phyloP scores from a whole-genome alignment of 2,329 filamentous ascomycete genomes.

The Fusarium sp. region DNA sequence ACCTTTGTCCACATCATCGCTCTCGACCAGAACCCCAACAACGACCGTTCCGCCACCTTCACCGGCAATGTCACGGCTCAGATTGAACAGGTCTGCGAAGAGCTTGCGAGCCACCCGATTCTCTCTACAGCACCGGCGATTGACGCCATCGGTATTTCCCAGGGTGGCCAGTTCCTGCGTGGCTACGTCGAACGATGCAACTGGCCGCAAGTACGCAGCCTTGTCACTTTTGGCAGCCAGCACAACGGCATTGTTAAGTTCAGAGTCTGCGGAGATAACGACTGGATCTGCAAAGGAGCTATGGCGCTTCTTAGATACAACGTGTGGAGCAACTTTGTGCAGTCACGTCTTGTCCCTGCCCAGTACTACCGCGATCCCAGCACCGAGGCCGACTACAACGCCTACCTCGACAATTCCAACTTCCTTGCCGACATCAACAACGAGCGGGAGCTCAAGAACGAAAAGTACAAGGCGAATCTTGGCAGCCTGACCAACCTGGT shows the following conservation, averaged over 20 bases:
- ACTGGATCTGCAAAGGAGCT: conserved; percentile 84
- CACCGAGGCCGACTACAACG: conserved; percentile 59
- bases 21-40: conserved; percentile 71
- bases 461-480: conserved; percentile 77
- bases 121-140: conserved; percentile 83
- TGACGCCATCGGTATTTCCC: conserved; percentile 93
- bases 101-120: conserved; percentile 79
- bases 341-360: conserved; percentile 84
- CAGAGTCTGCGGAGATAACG: conserved; percentile 73
- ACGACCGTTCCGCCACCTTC: conserved; percentile 86
- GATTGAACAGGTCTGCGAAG: conserved; percentile 79
- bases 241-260: conserved; percentile 93
- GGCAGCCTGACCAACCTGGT: conserved; percentile 78
- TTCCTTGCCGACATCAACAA: conserved; percentile 98
- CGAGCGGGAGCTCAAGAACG: conserved; percentile 80
- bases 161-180: conserved; percentile 95
- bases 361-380: conserved; percentile 87
- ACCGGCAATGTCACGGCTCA: conserved; percentile 89
- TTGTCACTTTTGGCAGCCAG: conserved; percentile 90
- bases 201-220: conserved; percentile 74
- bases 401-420: conserved; percentile 83
- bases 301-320: conserved; percentile 82
- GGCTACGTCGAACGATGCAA: conserved; percentile 92
- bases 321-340: conserved; percentile 82
- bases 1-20: conserved; percentile 86